Conservation (phyloP, 257 asterid genomes). For the Solanum ossicruentum region DNA sequence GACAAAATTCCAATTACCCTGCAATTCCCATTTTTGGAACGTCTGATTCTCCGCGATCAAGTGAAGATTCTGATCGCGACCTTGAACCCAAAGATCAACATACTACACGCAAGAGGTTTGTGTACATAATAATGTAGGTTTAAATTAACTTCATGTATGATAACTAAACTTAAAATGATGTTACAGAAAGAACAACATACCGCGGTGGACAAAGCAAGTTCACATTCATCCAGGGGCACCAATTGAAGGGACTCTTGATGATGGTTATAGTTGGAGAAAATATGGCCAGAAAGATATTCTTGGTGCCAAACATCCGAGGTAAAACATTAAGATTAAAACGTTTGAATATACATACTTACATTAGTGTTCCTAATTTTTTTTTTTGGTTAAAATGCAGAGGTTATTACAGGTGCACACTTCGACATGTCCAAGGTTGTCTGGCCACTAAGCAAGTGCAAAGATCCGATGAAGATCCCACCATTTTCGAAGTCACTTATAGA, state of each 20-base stretch:
- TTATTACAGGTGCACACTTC: conserved; percentile 32
- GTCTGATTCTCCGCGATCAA: conserved; percentile 36
- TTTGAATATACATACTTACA: not conserved
- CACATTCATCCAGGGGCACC: conserved; percentile 30
- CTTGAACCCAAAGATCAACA: conserved; percentile 19
- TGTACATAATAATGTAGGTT: not conserved
- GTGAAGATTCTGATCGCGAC: conserved; percentile 53
- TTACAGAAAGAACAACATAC: conserved; percentile 26
- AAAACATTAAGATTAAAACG: not conserved
- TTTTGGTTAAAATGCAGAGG: conserved; percentile 15
- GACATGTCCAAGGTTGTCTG: conserved; percentile 32
- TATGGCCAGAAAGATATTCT: conserved; percentile 88
- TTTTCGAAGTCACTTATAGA: conserved; percentile 24
- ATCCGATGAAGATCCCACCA: conserved; percentile 27
- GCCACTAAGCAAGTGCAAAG: conserved; percentile 39
- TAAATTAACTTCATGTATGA: not conserved
- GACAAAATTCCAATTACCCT: not conserved
- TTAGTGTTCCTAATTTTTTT: not conserved
- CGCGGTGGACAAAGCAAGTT: conserved; percentile 40
- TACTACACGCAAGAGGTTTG: conserved; percentile 40
- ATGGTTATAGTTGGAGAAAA: conserved; percentile 73
- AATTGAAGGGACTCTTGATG: conserved; percentile 51
- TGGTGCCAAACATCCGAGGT: conserved; percentile 86
- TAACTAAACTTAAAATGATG: not conserved
- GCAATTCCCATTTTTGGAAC: not conserved